These are phyloP conservation scores for Alternaria rosae DNA, from an alignment of 2,329 filamentous ascomycete genomes.

Conservation along the genomic window DNA sequence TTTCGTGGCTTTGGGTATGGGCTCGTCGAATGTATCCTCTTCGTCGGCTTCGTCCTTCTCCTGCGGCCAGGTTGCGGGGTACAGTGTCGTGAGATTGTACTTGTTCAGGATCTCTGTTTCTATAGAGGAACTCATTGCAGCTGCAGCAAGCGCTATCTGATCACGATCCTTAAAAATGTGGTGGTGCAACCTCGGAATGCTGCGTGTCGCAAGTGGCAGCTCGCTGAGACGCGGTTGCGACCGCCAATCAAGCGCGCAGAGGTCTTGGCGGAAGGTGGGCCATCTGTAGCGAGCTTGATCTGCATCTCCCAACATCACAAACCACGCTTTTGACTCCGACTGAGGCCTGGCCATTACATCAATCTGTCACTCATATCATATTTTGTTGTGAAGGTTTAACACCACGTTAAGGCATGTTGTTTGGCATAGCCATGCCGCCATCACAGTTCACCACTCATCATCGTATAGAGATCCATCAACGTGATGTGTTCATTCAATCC, in stretches of 20 bases:
- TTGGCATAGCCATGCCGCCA: background rate
- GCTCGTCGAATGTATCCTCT: slow-evolving; percentile 61
- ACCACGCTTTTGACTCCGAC: fast-evolving
- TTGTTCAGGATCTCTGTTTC: slow-evolving; percentile 84
- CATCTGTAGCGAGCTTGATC: background rate
- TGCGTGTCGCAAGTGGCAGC: slow-evolving; percentile 21
- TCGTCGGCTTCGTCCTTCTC: slow-evolving; percentile 76
- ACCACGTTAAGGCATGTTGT: background rate
- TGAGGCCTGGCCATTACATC: background rate
- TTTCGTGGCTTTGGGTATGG: slow-evolving; percentile 25
- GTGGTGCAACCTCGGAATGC: slow-evolving; percentile 7
- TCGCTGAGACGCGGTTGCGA: slow-evolving; percentile 27
- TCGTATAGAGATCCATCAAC: background rate
- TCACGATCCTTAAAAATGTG: background rate
- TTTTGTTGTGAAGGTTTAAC: too few species aligned
- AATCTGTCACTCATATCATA: background rate
- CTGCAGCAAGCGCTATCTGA: slow-evolving; percentile 4
- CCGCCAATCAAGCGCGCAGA: slow-evolving; percentile 32
- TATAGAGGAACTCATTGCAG: slow-evolving; percentile 39
- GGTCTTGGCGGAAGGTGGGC: slow-evolving; percentile 17
- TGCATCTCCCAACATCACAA: background rate
- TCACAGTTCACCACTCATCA: background rate
- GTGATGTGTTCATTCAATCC: background rate
- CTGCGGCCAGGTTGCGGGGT: slow-evolving; percentile 84
- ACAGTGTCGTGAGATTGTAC: slow-evolving; percentile 82